Evolutionary conservation across 164 flowering plant genomes (phyloP).

Genomic region (Paratinospora sagittata): DNA sequence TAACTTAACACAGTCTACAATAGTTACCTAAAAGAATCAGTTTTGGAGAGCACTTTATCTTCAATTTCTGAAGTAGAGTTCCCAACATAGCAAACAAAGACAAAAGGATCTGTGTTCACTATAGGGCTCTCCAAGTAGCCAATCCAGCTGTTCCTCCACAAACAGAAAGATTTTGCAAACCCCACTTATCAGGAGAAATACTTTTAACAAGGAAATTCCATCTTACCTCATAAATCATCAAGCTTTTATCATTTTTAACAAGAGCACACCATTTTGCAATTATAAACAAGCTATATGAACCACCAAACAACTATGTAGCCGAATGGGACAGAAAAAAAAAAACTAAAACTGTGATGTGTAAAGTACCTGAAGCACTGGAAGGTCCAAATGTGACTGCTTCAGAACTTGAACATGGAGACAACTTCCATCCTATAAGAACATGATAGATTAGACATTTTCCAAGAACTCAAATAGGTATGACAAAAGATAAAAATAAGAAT

Average conservation of each 20-base stretch:
- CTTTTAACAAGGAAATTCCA: not conserved
- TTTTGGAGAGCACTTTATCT: not conserved
- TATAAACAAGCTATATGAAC: not conserved
- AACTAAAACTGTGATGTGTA: not conserved
- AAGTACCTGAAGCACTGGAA: conserved; percentile 75
- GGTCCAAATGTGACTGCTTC: conserved; percentile 48
- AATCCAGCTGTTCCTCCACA: not conserved
- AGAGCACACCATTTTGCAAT: not conserved
- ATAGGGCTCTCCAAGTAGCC: not conserved
- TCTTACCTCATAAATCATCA: not conserved
- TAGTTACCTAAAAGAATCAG: not conserved
- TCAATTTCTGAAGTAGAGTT: not conserved
- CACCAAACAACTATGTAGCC: not conserved
- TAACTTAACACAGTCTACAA: not conserved
- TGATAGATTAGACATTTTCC: conserved; percentile 8
- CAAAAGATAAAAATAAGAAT: conserved; percentile 1
- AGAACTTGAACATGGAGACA: conserved; percentile 65
- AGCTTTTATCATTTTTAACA: not conserved
- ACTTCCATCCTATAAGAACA: conserved; percentile 46
- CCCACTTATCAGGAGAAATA: too few relatives aligned
- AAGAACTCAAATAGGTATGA: not conserved
- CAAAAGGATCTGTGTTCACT: not conserved
- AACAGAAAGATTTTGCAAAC: not conserved
- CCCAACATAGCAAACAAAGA: not conserved
- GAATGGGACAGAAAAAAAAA: not conserved